phyloP scores from a whole-genome alignment of 768 basidiomycete species.

The Cyclocybe aegerita region DNA sequence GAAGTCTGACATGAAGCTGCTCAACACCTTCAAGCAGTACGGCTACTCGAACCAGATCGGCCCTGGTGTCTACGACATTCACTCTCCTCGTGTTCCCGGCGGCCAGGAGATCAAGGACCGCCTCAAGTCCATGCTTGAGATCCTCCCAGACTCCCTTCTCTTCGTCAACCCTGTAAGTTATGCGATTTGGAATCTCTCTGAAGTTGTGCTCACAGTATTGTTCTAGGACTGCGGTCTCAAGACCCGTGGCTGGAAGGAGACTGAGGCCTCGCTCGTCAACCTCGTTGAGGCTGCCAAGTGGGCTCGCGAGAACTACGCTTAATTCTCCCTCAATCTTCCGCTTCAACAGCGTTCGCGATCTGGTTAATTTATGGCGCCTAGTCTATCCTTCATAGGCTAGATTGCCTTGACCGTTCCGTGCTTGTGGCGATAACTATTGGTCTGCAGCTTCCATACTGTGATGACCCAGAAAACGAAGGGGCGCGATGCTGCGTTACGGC shows the following conservation, averaged over 20 bases:
- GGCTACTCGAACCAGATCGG: constrained; percentile 98
- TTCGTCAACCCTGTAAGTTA: constrained; percentile 82
- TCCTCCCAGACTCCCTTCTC: constrained; percentile 78
- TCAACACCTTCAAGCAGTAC: constrained; percentile 92
- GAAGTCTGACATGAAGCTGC: constrained; percentile 97
- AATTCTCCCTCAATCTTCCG: constrained; percentile 51
- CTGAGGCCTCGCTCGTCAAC: constrained; percentile 84
- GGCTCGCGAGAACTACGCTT: constrained; percentile 85
- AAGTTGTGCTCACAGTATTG: constrained; percentile 1
- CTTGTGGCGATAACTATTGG: constrained; percentile 37
- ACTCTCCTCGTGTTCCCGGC: constrained; percentile 96
- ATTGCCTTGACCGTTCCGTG: constrained; percentile 54
- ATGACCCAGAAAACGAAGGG: constrained; percentile 21
- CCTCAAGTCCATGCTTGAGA: constrained; percentile 77
- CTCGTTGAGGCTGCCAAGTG: constrained; percentile 90
- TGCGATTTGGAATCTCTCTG: background rate
- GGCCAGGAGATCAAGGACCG: constrained; percentile 94
- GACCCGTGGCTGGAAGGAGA: constrained; percentile 99
- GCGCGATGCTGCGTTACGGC: constrained; percentile 34
- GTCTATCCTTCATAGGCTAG: constrained; percentile 16
- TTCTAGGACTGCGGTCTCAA: constrained; percentile 91
- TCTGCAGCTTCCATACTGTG: constrained; percentile 15
- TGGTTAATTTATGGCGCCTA: constrained; percentile 53
- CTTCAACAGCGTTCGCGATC: constrained; percentile 90
- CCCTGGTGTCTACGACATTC: constrained; percentile 98